Base-by-base conservation (phyloP, 2,329 filamentous ascomycete genomes). In the Beauveria caledonica region DNA sequence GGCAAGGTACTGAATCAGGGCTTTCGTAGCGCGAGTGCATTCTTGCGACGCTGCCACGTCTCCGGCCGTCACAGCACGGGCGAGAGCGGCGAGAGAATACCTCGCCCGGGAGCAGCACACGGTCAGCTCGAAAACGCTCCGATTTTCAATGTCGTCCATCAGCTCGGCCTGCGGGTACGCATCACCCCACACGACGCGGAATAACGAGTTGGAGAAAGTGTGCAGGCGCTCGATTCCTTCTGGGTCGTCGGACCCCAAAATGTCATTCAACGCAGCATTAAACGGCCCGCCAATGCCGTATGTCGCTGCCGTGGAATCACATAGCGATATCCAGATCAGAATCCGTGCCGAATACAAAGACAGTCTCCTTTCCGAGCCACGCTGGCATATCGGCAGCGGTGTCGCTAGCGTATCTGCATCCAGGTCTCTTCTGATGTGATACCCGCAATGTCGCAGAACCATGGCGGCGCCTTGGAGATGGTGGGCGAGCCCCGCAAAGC, bases 91-190 rank as follows among this genome's bases (percentile, higher is more conserved):
- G 6, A 69, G 67, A 64, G 68, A 66, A 50, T 66, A 72, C 1
- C 72, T 68, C 3, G 73, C 63, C 61, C 73, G 71, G 42, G 66
- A 65, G 51, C 67, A 68, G 36, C 66, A 67, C 7, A 68, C 68
- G 17, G 70, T 64, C 25, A 74, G 63, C 10, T 66, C 65, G 33
- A 70, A 73, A 3, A 72, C 65, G 39, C 67, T 70, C 21, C 70
- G 66, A 45, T 74, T 74, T 61, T 74, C 71, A 5, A 72, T 64
- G 23, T 73, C 72, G 44, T 74, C 72, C 1, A 73, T 58, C 19
- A 74, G 57, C 65, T 74, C 71, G 5, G 62, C 61, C 56, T 73
- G 71, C 2, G 71, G 71, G 50, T 74, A 74, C 2, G 66, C 53
- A 1, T 68, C 66, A 9, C 68, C 71, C 72, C 71, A 74, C 40